Conservation (phyloP, 2,329 filamentous ascomycete species). For the Talaromyces sp. region DNA sequence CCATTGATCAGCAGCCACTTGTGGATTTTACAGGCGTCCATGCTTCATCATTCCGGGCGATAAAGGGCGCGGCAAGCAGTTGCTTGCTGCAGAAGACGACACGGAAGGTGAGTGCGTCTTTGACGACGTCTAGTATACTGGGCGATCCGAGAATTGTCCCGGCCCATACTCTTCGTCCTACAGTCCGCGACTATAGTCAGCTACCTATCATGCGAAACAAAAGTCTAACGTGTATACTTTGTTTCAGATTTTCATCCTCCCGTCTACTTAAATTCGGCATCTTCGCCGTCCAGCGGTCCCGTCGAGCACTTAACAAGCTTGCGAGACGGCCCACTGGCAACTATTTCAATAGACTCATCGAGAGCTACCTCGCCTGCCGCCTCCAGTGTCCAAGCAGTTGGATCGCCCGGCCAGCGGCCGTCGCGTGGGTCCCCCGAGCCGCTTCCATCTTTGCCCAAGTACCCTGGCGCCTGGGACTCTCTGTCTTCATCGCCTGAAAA, state of each 20-base stretch:
- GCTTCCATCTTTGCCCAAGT: constrained; percentile 29
- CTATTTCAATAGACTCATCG: constrained; percentile 25
- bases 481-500: constrained; percentile 37
- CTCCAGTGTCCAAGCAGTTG: constrained; percentile 31
- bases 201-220: background rate
- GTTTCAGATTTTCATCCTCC: constrained; percentile 33
- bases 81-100: constrained; percentile 45
- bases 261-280: constrained; percentile 30
- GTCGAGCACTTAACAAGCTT: constrained; percentile 21
- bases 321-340: constrained; percentile 27
- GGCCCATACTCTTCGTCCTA: background rate
- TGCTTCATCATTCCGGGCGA: constrained; percentile 43
- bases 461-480: constrained; percentile 30
- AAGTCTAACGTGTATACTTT: constrained; percentile 4
- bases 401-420: constrained; percentile 27
- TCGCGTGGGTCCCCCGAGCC: constrained; percentile 23
- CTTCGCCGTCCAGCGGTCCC: constrained; percentile 30
- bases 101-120: constrained; percentile 37
- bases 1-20: constrained; percentile 16
- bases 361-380: constrained; percentile 32
- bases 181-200: background rate
- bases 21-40: constrained; percentile 31
- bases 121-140: background rate
- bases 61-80: constrained; percentile 44
- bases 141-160: background rate